A percentile compares a stretch with the other conserved stretches of the same genome.
phyloP scores from a whole-genome alignment of 352 stramenopile genomes.

The Globisporangium lucens region DNA sequence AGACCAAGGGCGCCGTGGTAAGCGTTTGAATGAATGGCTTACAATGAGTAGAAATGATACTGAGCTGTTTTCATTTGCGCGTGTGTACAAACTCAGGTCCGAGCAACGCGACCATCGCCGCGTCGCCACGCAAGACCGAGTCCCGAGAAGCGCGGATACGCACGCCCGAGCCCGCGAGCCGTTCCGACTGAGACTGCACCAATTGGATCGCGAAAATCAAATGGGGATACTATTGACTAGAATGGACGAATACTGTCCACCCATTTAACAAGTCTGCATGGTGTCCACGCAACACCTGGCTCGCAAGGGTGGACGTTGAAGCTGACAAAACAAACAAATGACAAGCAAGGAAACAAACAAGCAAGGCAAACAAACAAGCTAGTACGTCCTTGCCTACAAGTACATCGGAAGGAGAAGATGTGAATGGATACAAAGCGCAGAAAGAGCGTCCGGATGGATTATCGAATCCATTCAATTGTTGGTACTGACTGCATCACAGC shows the following conservation, averaged over 20 bases:
- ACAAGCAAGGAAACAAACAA: neutral
- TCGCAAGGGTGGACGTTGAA: neutral
- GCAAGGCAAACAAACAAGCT: neutral
- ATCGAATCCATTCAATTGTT: neutral
- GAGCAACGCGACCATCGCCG: conserved; percentile 20
- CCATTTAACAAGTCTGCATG: neutral
- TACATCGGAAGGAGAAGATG: neutral
- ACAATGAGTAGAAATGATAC: neutral
- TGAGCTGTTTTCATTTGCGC: neutral
- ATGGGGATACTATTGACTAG: neutral
- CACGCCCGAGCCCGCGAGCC: conserved; percentile 12
- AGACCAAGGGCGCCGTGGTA: conserved; percentile 30
- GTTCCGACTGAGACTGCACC: neutral
- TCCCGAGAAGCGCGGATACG: conserved; percentile 16
- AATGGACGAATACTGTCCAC: neutral
- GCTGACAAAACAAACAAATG: neutral
- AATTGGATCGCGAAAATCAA: neutral
- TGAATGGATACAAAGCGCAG: neutral
- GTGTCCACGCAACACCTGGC: neutral
- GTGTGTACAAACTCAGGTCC: conserved; percentile 12
- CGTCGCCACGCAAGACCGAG: conserved; percentile 15
- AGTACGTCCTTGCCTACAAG: neutral
- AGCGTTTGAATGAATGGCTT: neutral
- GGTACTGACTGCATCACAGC: neutral
- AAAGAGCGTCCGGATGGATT: conserved; percentile 1